Base-by-base conservation (phyloP, 192 early-diverging fungal genomes). In the Backusella circina region DNA sequence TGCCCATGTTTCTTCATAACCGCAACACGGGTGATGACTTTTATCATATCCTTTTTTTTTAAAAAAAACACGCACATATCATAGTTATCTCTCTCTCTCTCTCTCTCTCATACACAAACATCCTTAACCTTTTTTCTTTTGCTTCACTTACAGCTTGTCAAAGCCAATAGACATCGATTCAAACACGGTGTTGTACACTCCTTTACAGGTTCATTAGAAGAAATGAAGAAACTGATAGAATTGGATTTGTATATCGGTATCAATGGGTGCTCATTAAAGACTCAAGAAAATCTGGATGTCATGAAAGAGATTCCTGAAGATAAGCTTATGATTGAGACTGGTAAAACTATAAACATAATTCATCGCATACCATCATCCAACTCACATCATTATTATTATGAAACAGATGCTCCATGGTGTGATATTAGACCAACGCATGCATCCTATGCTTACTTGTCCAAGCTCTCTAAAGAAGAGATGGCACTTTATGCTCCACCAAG, bases 211-310 rank as follows among this genome's bases (percentile, higher is more conserved):
- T 79, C 87, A 0, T 36, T 88, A 2, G 91, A 88, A 9, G 93
- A 95, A 71, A 83, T 90, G 79, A 79, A 89, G 65, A 69, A 85
- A 38, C 79, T 87, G 31, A 74, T 94, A 35, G 85, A 89, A 6
- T 80, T 96, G 44, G 95, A 87, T 2, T 82, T 97, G 23, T 93
- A 91, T 80, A 93, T 99, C 80, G 96, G 97, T n/a, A 87, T 99
- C 78, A 99, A 97, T 76, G 97, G 97, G 0, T 99, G 97, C 80
- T 96, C 94, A 13, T 77, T 97, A 26, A 97, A 97, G 80, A 95
- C 95, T 2, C 84, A 90, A 47, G 95, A 95, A 38, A 97, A 96
- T 75, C 66, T 98, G 12, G 85, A 90, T 2, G 92, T 93, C 0
- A 89, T 91, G 2, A 85, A 80, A 44, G 73, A 77, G 32, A 90